Conservation (phyloP, 208 protist genomes). For the Wallacemonas sp. region DNA sequence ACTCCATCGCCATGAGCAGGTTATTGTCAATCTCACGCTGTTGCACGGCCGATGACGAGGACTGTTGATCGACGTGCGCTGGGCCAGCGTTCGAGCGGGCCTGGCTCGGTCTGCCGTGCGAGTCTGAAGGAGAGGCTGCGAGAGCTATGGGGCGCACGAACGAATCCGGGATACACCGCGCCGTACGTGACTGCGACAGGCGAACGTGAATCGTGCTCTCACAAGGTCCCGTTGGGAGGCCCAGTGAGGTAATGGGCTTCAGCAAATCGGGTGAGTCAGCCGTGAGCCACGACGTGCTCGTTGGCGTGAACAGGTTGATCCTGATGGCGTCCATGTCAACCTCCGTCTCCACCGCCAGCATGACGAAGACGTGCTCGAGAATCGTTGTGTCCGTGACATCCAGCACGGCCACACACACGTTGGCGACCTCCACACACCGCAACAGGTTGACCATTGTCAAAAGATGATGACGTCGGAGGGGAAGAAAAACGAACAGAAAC, state of each 20-base stretch:
- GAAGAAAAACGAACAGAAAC: background rate
- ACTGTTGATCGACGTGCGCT: background rate
- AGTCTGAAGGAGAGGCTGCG: too few relatives aligned
- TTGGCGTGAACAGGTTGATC: too few relatives aligned
- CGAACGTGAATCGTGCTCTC: too few relatives aligned
- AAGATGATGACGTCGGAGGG: background rate
- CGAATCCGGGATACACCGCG: background rate
- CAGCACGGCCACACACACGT: background rate
- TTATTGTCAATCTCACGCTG: constrained; percentile 79
- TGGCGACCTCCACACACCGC: background rate
- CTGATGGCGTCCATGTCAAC: constrained; percentile 17
- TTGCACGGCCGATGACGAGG: too few relatives aligned
- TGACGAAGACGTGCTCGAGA: constrained; percentile 19
- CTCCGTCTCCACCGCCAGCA: constrained; percentile 7
- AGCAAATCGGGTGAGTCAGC: too few relatives aligned
- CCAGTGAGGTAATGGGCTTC: too few relatives aligned
- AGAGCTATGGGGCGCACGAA: background rate
- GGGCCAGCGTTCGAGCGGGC: background rate
- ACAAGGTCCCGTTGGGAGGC: too few relatives aligned
- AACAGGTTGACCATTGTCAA: background rate
- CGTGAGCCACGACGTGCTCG: too few relatives aligned
- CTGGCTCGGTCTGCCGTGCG: too few relatives aligned
- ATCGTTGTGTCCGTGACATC: background rate
- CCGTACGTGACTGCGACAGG: too few relatives aligned
- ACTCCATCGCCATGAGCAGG: constrained; percentile 89